Evolutionary conservation across 2,329 filamentous ascomycete species (phyloP), one percentile per base, ranked within the genome.

Genomic region (Achaetomium macrosporum): DNA sequence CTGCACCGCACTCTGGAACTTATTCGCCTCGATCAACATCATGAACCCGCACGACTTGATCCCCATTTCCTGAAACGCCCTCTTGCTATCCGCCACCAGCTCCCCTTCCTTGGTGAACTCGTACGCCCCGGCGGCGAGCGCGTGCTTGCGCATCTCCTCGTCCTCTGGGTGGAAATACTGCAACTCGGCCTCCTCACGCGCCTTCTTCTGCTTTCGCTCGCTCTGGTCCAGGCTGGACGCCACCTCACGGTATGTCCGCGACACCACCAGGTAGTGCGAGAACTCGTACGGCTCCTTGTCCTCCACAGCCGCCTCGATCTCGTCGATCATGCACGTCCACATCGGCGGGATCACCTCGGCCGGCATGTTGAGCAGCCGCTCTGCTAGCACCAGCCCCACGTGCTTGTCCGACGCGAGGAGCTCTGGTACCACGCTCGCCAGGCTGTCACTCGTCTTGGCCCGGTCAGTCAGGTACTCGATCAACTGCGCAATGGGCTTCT

Each of bases 101-200:
- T 95, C 88, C 43, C 87, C 87, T 54, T 89, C 83, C 68, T 88
- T 92, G 43, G 85, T 87, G 69, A 90, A 96, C 16, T 86, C 80
- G 66, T 85, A 95, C 47, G 77, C 82, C 25, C 84, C 87, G 58
- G 79, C 75, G 13, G 82, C 89, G 37, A 82, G 56, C 2, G 90
- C 87, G 71, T 92, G 79, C 65, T 83, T 83, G 59, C 93, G 83
- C 63, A 96, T 72, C 47, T 92, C 81, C 74, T 97, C 93, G 65
- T 99, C 93, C 72, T 99, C 93, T 0, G 90, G 87, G 68, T 99
- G 93, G 76, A 97, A 99, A 71, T 91, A 95, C 71, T 90, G 95
- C 33, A 81, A 76, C 63, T 87, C 79, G 9, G 75, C 71, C 47
- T 77, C 75, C 55, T 79, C 71, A 67, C 78, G 79, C 52, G 76